These are phyloP conservation scores for Dactylonectria estremocensis DNA, from an alignment of 2,329 filamentous ascomycete species.

Conservation along the genomic window DNA sequence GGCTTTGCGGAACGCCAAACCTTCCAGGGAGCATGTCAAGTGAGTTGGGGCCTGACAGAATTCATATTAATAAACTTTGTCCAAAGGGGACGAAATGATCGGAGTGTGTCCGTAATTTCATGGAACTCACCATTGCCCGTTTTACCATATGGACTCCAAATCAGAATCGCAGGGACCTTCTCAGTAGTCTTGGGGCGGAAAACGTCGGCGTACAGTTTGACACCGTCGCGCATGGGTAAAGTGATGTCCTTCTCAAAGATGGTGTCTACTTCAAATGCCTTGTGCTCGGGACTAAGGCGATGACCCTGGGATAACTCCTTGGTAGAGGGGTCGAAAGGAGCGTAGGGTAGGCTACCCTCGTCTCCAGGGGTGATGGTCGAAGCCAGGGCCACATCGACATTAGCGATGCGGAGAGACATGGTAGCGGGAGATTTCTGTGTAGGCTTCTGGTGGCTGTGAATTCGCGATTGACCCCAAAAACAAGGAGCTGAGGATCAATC, in stretches of 20 bases:
- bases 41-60: neutral
- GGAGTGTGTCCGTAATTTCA: too few relatives aligned
- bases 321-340: neutral
- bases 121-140: neutral
- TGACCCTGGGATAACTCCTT: neutral
- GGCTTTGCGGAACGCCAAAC: slow-evolving; percentile 3
- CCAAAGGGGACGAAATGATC: too few relatives aligned
- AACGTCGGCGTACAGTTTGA: neutral
- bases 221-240: neutral
- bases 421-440: neutral
- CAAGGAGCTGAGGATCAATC: too few relatives aligned
- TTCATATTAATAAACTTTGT: neutral
- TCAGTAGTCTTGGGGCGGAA: neutral
- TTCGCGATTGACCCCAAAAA: too few relatives aligned
- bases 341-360: neutral
- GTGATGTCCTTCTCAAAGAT: neutral
- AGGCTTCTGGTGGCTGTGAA: too few relatives aligned
- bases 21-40: slow-evolving; percentile 14
- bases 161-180: neutral
- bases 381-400: neutral
- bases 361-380: neutral
- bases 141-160: slow-evolving; percentile 3
- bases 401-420: neutral
- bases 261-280: neutral
- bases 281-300: neutral